A percentile compares a stretch with the other conserved stretches of the same genome.
These are phyloP conservation scores for Aureobasidium sp. DNA, from an alignment of 2,329 filamentous ascomycete genomes.

Conservation along the genomic window DNA sequence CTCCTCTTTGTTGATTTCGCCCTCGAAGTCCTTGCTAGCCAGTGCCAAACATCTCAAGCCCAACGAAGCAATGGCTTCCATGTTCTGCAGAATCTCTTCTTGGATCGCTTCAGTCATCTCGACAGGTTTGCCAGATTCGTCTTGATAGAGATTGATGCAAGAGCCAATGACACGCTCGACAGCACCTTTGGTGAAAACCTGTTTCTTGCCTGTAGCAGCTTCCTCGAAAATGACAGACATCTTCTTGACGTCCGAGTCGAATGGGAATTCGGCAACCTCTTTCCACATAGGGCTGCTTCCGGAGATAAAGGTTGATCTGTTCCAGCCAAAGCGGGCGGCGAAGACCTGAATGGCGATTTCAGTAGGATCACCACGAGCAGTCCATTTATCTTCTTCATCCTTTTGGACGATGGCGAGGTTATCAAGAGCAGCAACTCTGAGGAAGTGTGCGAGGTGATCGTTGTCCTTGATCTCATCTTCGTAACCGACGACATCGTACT, in stretches of 20 bases:
- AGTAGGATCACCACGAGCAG: constrained; percentile 60
- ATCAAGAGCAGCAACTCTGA: constrained; percentile 58
- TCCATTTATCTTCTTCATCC: constrained; percentile 50
- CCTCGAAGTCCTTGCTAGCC: constrained; percentile 43
- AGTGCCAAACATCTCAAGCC: constrained; percentile 62
- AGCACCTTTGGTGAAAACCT: constrained; percentile 58
- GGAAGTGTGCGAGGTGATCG: constrained; percentile 32
- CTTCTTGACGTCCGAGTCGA: constrained; percentile 68
- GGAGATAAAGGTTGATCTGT: constrained; percentile 46
- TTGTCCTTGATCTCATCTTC: constrained; percentile 13
- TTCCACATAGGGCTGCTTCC: constrained; percentile 48
- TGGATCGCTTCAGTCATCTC: constrained; percentile 47
- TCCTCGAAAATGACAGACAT: constrained; percentile 64
- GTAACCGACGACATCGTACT: constrained; percentile 10
- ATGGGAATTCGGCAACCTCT: constrained; percentile 62
- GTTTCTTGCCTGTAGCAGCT: constrained; percentile 28
- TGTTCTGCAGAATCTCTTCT: constrained; percentile 54
- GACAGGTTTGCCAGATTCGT: constrained; percentile 35
- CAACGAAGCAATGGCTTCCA: constrained; percentile 59
- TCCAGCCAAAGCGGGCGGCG: constrained; percentile 58
- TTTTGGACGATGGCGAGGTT: constrained; percentile 59
- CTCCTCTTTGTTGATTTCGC: constrained; percentile 35
- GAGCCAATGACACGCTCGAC: constrained; percentile 62
- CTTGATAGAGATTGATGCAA: constrained; percentile 46
- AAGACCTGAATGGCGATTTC: constrained; percentile 73